Percentiles rank a stretch among this genome's conserved stretches.
Evolutionary conservation across 1,284 basidiomycete genomes (phyloP).

Genomic region (Xanthoconium separans): DNA sequence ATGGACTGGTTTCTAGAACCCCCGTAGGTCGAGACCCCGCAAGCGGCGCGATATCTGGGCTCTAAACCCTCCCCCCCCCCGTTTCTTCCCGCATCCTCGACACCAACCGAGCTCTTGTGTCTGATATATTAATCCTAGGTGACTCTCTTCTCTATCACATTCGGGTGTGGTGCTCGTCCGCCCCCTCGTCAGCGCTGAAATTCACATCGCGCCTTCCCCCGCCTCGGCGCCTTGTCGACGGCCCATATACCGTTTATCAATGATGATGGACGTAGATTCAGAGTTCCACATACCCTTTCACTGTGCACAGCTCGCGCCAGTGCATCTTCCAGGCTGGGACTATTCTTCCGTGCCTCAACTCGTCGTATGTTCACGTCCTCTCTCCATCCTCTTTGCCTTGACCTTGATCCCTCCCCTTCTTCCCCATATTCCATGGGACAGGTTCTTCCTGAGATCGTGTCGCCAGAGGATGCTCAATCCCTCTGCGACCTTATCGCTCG

Average conservation of each 20-base stretch:
- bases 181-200: not conserved
- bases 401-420: not conserved
- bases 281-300: slow-evolving; percentile 32
- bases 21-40: not conserved
- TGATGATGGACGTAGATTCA: slow-evolving; percentile 20
- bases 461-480: slow-evolving; percentile 22
- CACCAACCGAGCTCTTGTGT: not conserved
- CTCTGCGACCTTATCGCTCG: slow-evolving; percentile 18
- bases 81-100: slow-evolving; percentile 10
- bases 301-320: slow-evolving; percentile 27
- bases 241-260: not conserved
- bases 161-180: not conserved
- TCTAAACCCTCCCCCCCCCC: slow-evolving; percentile 9
- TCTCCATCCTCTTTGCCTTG: too few species aligned
- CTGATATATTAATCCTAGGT: not conserved
- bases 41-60: slow-evolving; percentile 1
- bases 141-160: not conserved
- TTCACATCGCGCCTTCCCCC: not conserved
- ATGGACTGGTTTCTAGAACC: too few species aligned
- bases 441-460: slow-evolving; percentile 23
- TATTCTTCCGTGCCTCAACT: slow-evolving; percentile 28
- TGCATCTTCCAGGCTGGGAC: slow-evolving; percentile 28
- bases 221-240: not conserved
- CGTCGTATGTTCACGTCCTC: slow-evolving; percentile 22
- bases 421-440: not conserved